Evolutionary conservation across 345 rosid species (phyloP), one percentile per base, ranked within the genome.

Genomic region (Salix suchowensis): DNA sequence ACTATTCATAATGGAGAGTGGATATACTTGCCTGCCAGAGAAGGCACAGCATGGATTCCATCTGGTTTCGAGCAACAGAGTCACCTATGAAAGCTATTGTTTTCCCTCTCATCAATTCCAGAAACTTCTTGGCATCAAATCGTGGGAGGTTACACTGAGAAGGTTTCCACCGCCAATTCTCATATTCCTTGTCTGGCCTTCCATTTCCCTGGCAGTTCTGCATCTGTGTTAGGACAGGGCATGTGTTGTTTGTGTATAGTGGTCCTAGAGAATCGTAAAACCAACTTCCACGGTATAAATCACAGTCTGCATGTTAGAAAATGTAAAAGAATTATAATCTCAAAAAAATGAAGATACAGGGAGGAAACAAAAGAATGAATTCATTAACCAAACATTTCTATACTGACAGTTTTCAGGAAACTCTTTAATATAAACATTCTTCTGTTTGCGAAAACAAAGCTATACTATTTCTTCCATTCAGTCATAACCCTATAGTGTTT

Each of bases 141-240:
- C 98, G 91, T 7, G 97, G 97, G 80, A 96, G 97, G 30, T 92
- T 87, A 82, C 99, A 96, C 65, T 87, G 86, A 70, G 82, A 82
- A 28, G 99, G 99, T 71, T 87, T 94, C 99, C 98, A 96, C 69
- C 97, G 89, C 97, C 97, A 96, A 86, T 85, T 90, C 85, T 96
- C 98, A 55, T 96, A 92, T 79, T 90, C 94, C 74, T 82, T 90
- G 80, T 96, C 99, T 42, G 97, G 94, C 81, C 99, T 89, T 74
- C 98, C 99, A 76, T 96, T 96, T 13, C 98, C 99, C 84, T 90
- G 99, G 87, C 99, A 96, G 86, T 96, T 96, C 88, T 92, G 98
- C 98, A 90, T 92, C 92, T 94, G 99, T 39, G 97, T 90, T 67
- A 94, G 42, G 70, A 92, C 85, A 67, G 98, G 98, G 82, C 99